A percentile compares a stretch with the other conserved stretches of the same genome.
These are phyloP conservation scores for Hypoxylon sp. DNA, from an alignment of 2,329 filamentous ascomycete genomes.

Conservation along the genomic window DNA sequence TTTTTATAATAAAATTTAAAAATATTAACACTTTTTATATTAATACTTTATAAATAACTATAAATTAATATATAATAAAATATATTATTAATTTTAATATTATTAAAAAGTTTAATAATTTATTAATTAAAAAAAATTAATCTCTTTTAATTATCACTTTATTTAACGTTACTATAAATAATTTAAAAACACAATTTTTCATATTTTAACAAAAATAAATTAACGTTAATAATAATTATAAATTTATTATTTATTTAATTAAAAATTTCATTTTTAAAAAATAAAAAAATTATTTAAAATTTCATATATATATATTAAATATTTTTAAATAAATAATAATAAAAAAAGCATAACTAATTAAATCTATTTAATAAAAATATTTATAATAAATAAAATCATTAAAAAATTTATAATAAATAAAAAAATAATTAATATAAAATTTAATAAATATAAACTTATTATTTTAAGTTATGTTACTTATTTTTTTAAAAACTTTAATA, in stretches of 20 bases:
- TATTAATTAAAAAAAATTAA: neutral
- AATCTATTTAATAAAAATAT: neutral
- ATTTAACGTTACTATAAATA: neutral
- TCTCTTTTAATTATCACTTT: neutral
- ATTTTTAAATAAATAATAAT: neutral
- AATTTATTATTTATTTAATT: constrained; percentile 6
- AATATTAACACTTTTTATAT: neutral
- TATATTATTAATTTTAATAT: neutral
- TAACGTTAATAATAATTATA: neutral
- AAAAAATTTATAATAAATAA: neutral
- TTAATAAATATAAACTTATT: no score
- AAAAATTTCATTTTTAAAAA: neutral
- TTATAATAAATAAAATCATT: neutral
- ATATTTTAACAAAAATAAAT: neutral
- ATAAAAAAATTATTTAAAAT: neutral
- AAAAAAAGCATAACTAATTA: neutral
- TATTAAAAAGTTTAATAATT: neutral
- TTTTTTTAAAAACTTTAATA: no score
- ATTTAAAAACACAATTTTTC: neutral
- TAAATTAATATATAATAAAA: constrained; percentile 1
- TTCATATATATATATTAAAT: neutral
- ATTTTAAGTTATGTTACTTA: no score
- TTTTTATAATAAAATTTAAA: neutral
- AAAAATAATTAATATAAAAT: neutral
- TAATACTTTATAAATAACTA: neutral